Conservation (phyloP, 2,329 filamentous ascomycete genomes). For the Botrytis sinoallii region DNA sequence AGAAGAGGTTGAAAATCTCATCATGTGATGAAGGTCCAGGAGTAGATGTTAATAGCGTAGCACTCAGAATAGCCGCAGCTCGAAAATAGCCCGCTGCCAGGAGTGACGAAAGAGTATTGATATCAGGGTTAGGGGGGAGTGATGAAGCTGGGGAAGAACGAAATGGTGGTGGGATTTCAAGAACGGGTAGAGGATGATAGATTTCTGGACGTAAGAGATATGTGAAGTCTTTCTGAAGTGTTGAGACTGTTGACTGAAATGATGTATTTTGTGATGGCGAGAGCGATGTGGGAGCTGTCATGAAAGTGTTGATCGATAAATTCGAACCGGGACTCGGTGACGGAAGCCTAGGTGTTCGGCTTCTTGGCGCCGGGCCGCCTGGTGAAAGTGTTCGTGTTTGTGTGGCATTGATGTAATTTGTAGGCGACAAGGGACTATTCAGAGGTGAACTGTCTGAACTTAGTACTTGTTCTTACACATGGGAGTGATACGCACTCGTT, state of each 20-base stretch:
- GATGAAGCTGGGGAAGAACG: slow-evolving; percentile 52
- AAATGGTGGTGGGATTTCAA: slow-evolving; percentile 62
- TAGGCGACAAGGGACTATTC: slow-evolving; percentile 18
- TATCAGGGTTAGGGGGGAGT: slow-evolving; percentile 55
- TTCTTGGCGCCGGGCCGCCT: slow-evolving; percentile 1
- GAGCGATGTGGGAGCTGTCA: slow-evolving; percentile 30
- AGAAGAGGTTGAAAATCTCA: slow-evolving; percentile 73
- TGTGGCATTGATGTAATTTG: slow-evolving; percentile 19
- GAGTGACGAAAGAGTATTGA: slow-evolving; percentile 65
- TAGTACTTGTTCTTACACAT: neutral
- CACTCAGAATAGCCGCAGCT: slow-evolving; percentile 67
- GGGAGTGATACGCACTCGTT: slow-evolving; percentile 59
- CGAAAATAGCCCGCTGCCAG: slow-evolving; percentile 75
- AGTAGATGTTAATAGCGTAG: slow-evolving; percentile 56
- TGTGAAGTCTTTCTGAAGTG: slow-evolving; percentile 67
- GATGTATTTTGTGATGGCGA: slow-evolving; percentile 34
- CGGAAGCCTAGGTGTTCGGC: slow-evolving; percentile 27
- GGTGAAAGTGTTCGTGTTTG: slow-evolving; percentile 1
- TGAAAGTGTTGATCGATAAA: slow-evolving; percentile 31
- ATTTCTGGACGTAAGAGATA: slow-evolving; percentile 77
- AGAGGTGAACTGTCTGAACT: slow-evolving; percentile 24
- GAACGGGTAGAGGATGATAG: slow-evolving; percentile 74
- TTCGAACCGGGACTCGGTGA: slow-evolving; percentile 33
- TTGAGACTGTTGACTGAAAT: slow-evolving; percentile 34
- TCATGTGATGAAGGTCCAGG: slow-evolving; percentile 55